Conservation (phyloP, 345 rosid species). For the Toxicodendron radicans region DNA sequence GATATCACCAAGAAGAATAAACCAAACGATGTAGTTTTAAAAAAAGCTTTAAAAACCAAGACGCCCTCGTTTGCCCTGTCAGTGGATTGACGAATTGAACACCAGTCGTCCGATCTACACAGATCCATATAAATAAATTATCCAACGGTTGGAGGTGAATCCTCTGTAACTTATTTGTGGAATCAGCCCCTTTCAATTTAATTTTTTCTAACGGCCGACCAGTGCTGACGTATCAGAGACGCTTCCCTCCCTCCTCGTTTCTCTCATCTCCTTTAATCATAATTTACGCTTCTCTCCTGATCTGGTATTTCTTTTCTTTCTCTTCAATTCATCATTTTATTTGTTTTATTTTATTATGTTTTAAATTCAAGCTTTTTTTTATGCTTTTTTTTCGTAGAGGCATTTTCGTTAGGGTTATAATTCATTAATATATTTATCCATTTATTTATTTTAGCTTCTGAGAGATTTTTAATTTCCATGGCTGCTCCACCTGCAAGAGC, state of each 20-base stretch:
- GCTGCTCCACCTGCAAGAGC: slow-evolving; percentile 81
- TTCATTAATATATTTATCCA: background rate
- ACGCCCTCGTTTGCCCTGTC: background rate
- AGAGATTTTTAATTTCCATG: slow-evolving; percentile 34
- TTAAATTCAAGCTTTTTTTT: background rate
- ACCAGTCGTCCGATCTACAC: slow-evolving; percentile 8
- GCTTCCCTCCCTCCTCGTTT: slow-evolving; percentile 27
- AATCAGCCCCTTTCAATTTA: slow-evolving; percentile 8
- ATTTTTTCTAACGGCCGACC: slow-evolving; percentile 44
- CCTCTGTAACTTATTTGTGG: background rate
- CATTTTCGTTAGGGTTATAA: slow-evolving; percentile 3
- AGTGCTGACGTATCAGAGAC: slow-evolving; percentile 41
- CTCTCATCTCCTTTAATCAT: slow-evolving; percentile 24
- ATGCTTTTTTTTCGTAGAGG: background rate
- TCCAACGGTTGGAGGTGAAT: slow-evolving; percentile 33
- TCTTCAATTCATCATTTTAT: background rate
- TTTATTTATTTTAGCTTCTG: slow-evolving; percentile 17
- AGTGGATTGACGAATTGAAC: slow-evolving; percentile 7
- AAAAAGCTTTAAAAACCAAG: background rate
- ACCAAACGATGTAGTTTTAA: background rate
- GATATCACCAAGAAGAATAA: background rate
- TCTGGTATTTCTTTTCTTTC: slow-evolving; percentile 36
- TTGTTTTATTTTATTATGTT: background rate
- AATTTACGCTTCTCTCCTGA: slow-evolving; percentile 31
- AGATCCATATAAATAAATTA: background rate